These are phyloP conservation scores for Leptoxyphium fumago DNA, from an alignment of 2,329 filamentous ascomycete genomes.

Conservation along the genomic window DNA sequence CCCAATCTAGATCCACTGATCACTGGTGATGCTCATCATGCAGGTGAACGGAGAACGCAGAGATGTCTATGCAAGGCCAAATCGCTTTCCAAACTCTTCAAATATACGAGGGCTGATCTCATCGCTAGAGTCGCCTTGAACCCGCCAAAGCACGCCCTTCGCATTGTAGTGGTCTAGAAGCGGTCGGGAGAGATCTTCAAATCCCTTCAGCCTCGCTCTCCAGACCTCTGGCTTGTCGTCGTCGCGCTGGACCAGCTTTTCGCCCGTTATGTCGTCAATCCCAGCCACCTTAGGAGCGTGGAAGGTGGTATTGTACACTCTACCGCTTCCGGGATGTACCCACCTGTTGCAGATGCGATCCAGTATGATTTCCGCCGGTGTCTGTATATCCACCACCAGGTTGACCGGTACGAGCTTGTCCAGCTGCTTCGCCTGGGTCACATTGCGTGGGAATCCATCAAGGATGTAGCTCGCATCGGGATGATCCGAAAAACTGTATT, in stretches of 20 bases:
- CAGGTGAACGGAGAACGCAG: no score
- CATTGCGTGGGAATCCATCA: slow-evolving; percentile 88
- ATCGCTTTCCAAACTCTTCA: slow-evolving; percentile 65
- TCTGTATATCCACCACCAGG: slow-evolving; percentile 73
- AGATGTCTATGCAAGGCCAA: slow-evolving; percentile 25
- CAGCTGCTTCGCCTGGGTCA: slow-evolving; percentile 60
- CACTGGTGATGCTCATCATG: no score
- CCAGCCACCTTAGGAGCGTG: slow-evolving; percentile 70
- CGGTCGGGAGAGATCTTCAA: slow-evolving; percentile 73
- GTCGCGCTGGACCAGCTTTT: slow-evolving; percentile 62
- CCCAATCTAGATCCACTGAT: no score
- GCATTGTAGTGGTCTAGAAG: slow-evolving; percentile 79
- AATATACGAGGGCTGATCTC: slow-evolving; percentile 90
- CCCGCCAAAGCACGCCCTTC: slow-evolving; percentile 72
- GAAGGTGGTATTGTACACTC: slow-evolving; percentile 91
- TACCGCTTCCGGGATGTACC: slow-evolving; percentile 81
- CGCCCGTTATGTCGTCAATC: slow-evolving; percentile 80
- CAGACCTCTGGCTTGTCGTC: slow-evolving; percentile 85
- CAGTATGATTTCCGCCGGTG: slow-evolving; percentile 73
- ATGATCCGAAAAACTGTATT: slow-evolving; percentile 44
- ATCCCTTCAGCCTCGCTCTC: slow-evolving; percentile 63
- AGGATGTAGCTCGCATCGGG: slow-evolving; percentile 82
- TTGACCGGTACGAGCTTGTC: slow-evolving; percentile 86
- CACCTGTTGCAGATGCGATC: slow-evolving; percentile 82
- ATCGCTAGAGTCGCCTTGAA: slow-evolving; percentile 78